Evolutionary conservation across 208 protist species (phyloP).

Genomic region (Acanthamoeba triangularis): DNA sequence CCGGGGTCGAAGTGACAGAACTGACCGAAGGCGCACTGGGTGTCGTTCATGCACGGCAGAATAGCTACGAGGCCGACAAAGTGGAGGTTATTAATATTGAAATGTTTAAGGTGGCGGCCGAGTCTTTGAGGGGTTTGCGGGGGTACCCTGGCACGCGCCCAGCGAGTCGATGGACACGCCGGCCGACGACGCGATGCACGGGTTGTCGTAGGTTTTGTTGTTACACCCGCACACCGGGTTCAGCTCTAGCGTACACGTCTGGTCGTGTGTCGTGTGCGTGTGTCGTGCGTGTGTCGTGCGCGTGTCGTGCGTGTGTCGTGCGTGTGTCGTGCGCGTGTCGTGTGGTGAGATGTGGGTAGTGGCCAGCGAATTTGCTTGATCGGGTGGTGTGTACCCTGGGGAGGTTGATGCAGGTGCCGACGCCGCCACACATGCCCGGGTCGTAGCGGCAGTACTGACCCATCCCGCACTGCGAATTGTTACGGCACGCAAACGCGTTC

Average conservation of each 20-base stretch:
- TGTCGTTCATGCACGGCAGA: neutral
- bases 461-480: neutral
- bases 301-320: neutral
- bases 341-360: no score
- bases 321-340: no score
- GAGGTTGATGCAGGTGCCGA: conserved; percentile 1
- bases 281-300: neutral
- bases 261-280: neutral
- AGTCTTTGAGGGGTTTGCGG: neutral
- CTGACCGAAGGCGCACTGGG: neutral
- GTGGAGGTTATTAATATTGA: no score
- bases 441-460: neutral
- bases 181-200: neutral
- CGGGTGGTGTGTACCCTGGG: neutral
- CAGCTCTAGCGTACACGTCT: conserved; percentile 31
- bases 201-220: conserved; percentile 32
- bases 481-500: neutral
- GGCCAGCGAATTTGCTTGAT: neutral
- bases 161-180: conserved; percentile 1
- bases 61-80: neutral
- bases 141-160: neutral
- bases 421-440: neutral
- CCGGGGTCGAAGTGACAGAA: neutral
- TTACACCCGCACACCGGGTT: conserved; percentile 26
- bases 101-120: neutral